Evolutionary conservation across 257 asterid genomes (phyloP).

Genomic region (Voacanga thouarsii): DNA sequence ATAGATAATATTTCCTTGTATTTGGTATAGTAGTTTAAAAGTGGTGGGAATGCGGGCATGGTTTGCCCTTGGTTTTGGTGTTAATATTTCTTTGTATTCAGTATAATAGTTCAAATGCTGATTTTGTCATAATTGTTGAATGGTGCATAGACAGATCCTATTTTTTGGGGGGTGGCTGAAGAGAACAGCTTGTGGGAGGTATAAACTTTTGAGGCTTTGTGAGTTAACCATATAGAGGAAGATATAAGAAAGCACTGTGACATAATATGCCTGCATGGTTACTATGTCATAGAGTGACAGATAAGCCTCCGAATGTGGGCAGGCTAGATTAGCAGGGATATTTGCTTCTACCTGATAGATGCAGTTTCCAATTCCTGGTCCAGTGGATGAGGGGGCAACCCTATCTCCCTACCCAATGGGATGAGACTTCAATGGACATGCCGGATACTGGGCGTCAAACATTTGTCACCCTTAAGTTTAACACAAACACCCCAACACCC

Average conservation of each 20-base stretch:
- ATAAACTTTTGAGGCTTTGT: neutral
- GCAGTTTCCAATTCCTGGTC: no score
- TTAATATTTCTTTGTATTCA: neutral
- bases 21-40: no score
- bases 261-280: neutral
- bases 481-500: no score
- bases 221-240: neutral
- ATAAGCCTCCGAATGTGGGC: no score
- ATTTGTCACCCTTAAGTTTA: no score
- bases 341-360: no score
- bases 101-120: neutral
- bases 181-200: neutral
- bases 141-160: neutral
- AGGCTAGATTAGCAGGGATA: no score
- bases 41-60: neutral
- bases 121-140: neutral
- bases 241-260: neutral
- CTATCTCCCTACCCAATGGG: no score
- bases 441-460: no score
- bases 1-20: neutral
- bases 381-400: no score
- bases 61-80: neutral
- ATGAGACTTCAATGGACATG: no score
- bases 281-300: neutral
- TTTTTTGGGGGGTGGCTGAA: neutral